Base-by-base conservation (phyloP, 2,329 filamentous ascomycete genomes). In the Microsporum canis region DNA sequence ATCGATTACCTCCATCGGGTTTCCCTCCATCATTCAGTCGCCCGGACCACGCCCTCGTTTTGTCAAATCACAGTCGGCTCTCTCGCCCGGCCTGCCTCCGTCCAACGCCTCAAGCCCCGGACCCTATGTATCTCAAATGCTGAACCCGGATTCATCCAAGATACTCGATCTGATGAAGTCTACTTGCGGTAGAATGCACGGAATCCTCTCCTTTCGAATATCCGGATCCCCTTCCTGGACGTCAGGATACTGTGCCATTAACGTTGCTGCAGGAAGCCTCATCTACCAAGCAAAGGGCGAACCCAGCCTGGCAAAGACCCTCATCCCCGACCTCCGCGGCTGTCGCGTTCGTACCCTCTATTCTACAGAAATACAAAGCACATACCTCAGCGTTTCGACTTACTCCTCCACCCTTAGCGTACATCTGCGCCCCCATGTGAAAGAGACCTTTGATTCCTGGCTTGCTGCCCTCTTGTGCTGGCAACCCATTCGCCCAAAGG, bases 101-200 rank as follows among this genome's bases (percentile, higher is more conserved):
- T 64, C 69, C n/a, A 67, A 68, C 31, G 62, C 69, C 51, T 65
- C 68, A 8, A 64, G 67, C 29, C 68, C 66, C 45, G 70, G 72
- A 6, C 63, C 70, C 5, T 71, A 72, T 47, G 65, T 75, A 7
- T 73, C 75, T 0, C 71, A 72, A 10, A 64, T 77, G 29, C 71
- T 75, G 1, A 76, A 74, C 64, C 71, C 74, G 34, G 78, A 80
- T 67, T 73, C 77, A 6, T 72, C 74, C 33, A 79, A 77, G 64
- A 78, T 80, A 38, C 66, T 80, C 55, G 75, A 79, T 63, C 68
- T 80, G 57, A 80, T 80, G 78, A 79, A 79, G 64, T 79, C 77
- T 27, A 79, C 78, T 2, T 79, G 77, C 67, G 78, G 78, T 57
- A 71, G 78, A 61, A 80, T 80, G 78, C 77, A 79, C 67, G 78